Percentiles rank a stretch among this genome's conserved stretches.
These are phyloP conservation scores for Pelargonium cotyledonis DNA, from an alignment of 441 rosid species.

Conservation along the genomic window DNA sequence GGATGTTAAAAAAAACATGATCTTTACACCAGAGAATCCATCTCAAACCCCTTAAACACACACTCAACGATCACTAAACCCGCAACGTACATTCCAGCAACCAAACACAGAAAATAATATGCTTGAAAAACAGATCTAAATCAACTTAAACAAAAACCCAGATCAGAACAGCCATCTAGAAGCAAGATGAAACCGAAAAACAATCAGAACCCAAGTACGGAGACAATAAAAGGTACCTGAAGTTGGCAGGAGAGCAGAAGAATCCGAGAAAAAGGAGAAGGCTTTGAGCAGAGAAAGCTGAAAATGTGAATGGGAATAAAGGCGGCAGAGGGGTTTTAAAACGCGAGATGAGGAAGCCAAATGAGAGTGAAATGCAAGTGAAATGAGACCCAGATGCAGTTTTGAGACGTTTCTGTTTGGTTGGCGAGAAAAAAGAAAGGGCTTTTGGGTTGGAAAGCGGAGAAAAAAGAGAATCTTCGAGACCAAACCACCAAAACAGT, in stretches of 20 bases:
- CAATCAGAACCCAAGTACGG: not conserved
- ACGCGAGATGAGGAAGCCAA: not conserved
- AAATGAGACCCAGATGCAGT: slow-evolving; percentile 3
- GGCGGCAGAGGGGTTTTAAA: not conserved
- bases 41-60: not conserved
- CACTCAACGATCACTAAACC: not conserved
- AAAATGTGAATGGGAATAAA: not conserved
- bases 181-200: not conserved
- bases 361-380: not conserved
- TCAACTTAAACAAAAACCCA: not conserved
- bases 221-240: not conserved
- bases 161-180: not conserved
- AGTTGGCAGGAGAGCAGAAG: not conserved
- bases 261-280: not conserved
- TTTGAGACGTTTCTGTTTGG: not conserved
- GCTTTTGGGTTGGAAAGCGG: no score
- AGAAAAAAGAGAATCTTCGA: no score
- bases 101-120: no score
- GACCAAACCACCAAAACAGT: no score
- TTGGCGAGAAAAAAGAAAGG: not conserved
- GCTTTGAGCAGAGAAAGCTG: not conserved
- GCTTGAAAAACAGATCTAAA: not conserved
- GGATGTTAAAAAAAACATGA: not conserved
- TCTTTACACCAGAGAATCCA: not conserved
- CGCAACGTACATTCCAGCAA: not conserved